phyloP scores from a whole-genome alignment of 208 protist genomes.

The Acanthamoeba sp. region DNA sequence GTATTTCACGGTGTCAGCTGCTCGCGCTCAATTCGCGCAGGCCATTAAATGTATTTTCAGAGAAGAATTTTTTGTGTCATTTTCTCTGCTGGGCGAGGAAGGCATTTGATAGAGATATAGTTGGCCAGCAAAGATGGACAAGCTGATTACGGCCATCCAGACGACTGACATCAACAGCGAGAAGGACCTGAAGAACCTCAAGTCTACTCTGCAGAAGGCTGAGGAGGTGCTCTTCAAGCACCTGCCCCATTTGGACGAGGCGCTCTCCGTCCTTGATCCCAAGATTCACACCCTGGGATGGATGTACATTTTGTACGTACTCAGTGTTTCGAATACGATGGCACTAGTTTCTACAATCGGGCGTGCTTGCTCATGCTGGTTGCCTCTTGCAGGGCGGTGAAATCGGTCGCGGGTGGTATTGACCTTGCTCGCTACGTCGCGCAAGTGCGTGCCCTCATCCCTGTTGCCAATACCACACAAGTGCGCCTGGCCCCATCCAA shows the following conservation, averaged over 20 bases:
- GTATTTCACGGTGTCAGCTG: background rate
- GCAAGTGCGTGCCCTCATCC: constrained; percentile 72
- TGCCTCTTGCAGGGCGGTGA: constrained; percentile 37
- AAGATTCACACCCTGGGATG: constrained; percentile 81
- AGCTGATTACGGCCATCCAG: constrained; percentile 72
- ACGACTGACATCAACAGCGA: constrained; percentile 50
- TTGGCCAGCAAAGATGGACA: constrained; percentile 44
- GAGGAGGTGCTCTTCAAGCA: constrained; percentile 79
- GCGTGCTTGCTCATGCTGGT: background rate
- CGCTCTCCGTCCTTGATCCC: constrained; percentile 62
- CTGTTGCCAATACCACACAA: constrained; percentile 70
- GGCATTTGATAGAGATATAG: background rate
- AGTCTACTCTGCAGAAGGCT: constrained; percentile 39
- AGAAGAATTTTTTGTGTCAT: background rate
- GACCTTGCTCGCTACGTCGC: constrained; percentile 68
- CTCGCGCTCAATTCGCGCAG: background rate
- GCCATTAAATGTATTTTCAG: background rate
- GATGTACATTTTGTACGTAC: constrained; percentile 79
- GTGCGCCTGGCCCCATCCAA: constrained; percentile 66
- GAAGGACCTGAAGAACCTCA: constrained; percentile 74
- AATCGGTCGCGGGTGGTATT: background rate
- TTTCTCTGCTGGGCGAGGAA: background rate
- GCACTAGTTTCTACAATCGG: background rate
- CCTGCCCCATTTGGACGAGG: constrained; percentile 68
- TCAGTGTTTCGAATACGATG: background rate